Base-by-base conservation (phyloP, 225 moss, liverwort and hornwort genomes). In the Physcomitrellopsis africana region DNA sequence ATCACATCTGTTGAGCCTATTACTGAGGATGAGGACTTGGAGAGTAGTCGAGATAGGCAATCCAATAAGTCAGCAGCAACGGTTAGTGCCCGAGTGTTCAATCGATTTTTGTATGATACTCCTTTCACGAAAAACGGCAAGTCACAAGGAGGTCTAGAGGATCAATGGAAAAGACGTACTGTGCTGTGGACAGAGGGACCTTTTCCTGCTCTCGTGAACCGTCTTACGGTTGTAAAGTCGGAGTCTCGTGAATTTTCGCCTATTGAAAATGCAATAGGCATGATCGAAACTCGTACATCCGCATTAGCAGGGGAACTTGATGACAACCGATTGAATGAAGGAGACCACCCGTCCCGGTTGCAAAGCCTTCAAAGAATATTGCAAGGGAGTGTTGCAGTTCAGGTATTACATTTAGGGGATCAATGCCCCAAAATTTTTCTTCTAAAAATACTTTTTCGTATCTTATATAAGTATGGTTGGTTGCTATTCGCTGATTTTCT, bases 331-430 rank as follows among this genome's bases (percentile, higher is more conserved):
- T 77, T 90, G 68, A 77, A 85, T 70, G 99, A 95, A 74, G 95
- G 94, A 67, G 95, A 95, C 27, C 92, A 92, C 51, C 73, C 92
- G 73, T 93, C 93, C 70, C 95, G 95, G 47, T 82, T 99, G 73
- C 99, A 99, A 77, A 89, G 95, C 81, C 85, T 99, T 78, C 99
- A 99, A 83, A 83, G 99, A 69, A 99, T 99, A 75, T 78, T 99
- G 62, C 99, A 99, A 87, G 99, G 99, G 70, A 99, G 99, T 76
- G 99, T 99, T 60, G 99, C 99, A 79, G 99, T 99, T 74, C 99
- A 99, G 90, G 97, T 95, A 84, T 37, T 37, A 62, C 69, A 37
- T 24, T 58, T 27, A n/a, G 54, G 42, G 61, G 29, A n/a, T 51
- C 71, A 44, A 22, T 32, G 24, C 60, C 60, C 26, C 17, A 32